Percentiles rank a stretch among this genome's conserved stretches.
These are phyloP conservation scores for Peltaster fructicola DNA, from an alignment of 2,329 filamentous ascomycete genomes.

Conservation along the genomic window DNA sequence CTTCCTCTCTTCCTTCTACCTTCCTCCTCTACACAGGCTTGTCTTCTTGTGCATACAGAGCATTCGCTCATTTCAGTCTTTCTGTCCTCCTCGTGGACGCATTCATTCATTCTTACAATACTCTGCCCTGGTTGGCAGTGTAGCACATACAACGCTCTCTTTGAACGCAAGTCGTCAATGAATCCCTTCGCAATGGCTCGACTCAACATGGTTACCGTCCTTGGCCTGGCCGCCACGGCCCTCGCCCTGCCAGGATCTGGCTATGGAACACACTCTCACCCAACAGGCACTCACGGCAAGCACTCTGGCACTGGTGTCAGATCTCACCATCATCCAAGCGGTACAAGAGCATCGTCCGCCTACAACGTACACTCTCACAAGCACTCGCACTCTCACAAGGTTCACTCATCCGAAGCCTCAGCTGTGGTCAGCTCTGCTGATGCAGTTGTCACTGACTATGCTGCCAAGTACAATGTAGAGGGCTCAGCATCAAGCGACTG, in stretches of 20 bases:
- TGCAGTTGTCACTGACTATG: constrained; percentile 11
- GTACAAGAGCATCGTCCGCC: too few species aligned
- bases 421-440: constrained; percentile 8
- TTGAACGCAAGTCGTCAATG: constrained; percentile 7
- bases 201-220: constrained; percentile 22
- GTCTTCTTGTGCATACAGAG: too few species aligned
- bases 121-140: constrained; percentile 28
- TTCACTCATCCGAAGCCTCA: constrained; percentile 11
- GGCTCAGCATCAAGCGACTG: constrained; percentile 12
- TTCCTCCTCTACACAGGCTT: too few species aligned
- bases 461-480: constrained; percentile 6
- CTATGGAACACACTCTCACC: too few species aligned
- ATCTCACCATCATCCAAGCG: too few species aligned
- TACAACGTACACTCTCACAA: constrained; percentile 17
- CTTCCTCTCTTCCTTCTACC: too few species aligned
- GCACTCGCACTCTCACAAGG: constrained; percentile 13
- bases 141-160: constrained; percentile 19
- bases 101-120: constrained; percentile 16
- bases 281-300: constrained; percentile 5
- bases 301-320: too few species aligned
- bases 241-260: constrained; percentile 20
- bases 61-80: constrained; percentile 25
- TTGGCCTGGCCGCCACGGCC: constrained; percentile 25
- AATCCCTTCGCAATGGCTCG: constrained; percentile 17
- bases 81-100: constrained; percentile 18